Evolutionary conservation across 2,329 filamentous ascomycete species (phyloP), one percentile per base, ranked within the genome.

Genomic region (Escovopsis sp.): DNA sequence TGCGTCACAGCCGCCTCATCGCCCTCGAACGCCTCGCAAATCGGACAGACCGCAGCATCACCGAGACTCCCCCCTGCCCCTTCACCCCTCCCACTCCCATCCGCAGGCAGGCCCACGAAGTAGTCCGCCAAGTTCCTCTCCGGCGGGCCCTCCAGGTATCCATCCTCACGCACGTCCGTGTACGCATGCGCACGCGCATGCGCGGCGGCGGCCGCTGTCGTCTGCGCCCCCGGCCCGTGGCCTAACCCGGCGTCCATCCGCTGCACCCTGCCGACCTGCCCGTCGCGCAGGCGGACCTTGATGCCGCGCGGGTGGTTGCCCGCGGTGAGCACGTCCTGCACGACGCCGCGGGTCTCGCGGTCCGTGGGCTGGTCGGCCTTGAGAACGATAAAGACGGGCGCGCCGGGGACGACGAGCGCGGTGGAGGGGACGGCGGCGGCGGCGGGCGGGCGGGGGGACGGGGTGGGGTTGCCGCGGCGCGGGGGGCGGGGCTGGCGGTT

Each of bases 331-430:
- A 88, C 59, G 38, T 85, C 74, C 41, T 70, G 68, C 1, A 89
- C 75, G 5, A 68, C 59, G 23, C 84, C 84, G 37, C 68, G 65
- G 1, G 85, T 82, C 51, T 85, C 77, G 38, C 72, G 71, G 6
- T 83, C 84, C 0, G 82, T 86, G 1, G 73, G 73, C 56, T 89
- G 84, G 59, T 89, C 83, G 47, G 72, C 68, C 53, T 89, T 89
- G 30, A 87, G 68, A 1, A 88, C 68, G 43, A 89, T 84, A 39
- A 78, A 82, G 42, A 88, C 84, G 4, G 55, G 48, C 4, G 77
- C 73, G 33, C 82, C 82, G 0, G 71, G 68, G 4, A 72, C 49
- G 28, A 85, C 77, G 48, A 77, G 61, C 10, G 55, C 55, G n/a
- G 57, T 59, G 4, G 58, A 68, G 1, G 72, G 72, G 9, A 75